Percentiles rank a stretch among this genome's conserved stretches.
Evolutionary conservation across 192 early-diverging fungal genomes (phyloP).

Genomic region (Entomortierella chlamydospora): DNA sequence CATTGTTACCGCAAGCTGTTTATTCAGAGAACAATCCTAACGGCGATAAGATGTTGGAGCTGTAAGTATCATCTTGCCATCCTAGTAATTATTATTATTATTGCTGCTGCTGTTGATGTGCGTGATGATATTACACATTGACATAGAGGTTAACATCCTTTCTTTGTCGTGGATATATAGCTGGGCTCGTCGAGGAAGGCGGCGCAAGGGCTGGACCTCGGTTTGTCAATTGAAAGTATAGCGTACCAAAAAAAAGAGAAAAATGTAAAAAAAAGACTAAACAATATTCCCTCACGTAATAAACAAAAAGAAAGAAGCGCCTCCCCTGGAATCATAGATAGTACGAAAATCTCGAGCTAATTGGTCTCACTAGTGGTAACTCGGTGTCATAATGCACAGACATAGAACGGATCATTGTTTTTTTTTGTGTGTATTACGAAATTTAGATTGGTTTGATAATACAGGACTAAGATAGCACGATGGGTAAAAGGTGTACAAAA

Average conservation of each 20-base stretch:
- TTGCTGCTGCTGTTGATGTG: too few relatives aligned
- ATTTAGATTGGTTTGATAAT: too few relatives aligned
- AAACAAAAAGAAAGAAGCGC: neutral
- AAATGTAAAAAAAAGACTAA: too few relatives aligned
- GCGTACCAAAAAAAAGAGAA: too few relatives aligned
- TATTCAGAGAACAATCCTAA: constrained; percentile 71
- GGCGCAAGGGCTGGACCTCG: constrained; percentile 57
- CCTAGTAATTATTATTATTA: too few relatives aligned
- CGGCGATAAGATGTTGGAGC: constrained; percentile 78
- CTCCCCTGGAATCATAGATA: neutral
- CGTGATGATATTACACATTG: neutral
- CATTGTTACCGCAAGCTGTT: constrained; percentile 83
- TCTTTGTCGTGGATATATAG: constrained; percentile 16
- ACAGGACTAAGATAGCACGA: too few relatives aligned
- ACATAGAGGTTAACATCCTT: neutral
- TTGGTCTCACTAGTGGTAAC: too few relatives aligned
- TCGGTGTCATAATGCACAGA: too few relatives aligned
- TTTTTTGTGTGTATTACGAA: too few relatives aligned
- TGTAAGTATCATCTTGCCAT: constrained; percentile 65
- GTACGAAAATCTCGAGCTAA: too few relatives aligned
- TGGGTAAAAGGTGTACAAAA: neutral
- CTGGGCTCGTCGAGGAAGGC: constrained; percentile 51
- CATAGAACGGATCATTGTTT: too few relatives aligned
- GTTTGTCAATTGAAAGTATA: constrained; percentile 37
- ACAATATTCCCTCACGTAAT: neutral